Percentiles rank a stretch among this genome's conserved stretches.
These are phyloP conservation scores for Stevia rebaudiana DNA, from an alignment of 140 eudicot genomes.

Conservation along the genomic window DNA sequence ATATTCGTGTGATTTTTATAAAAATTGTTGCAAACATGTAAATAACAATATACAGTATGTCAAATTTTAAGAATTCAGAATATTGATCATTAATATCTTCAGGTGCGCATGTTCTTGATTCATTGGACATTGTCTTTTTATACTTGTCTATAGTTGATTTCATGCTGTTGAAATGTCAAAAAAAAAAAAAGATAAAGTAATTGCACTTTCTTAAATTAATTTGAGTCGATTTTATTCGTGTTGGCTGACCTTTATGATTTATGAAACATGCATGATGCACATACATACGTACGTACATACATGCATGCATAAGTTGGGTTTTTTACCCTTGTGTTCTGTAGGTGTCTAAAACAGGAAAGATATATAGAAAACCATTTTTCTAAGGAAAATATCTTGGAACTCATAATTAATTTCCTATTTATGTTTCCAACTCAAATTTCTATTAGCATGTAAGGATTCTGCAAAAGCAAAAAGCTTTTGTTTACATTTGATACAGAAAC, in stretches of 20 bases:
- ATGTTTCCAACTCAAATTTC: slow-evolving; percentile 20
- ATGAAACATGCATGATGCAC: too few relatives aligned
- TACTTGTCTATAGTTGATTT: slow-evolving; percentile 65
- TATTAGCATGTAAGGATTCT: slow-evolving; percentile 19
- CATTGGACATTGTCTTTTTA: slow-evolving; percentile 54
- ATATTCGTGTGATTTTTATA: background rate
- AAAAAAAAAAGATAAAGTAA: background rate
- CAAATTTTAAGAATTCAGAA: too few relatives aligned
- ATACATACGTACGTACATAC: background rate
- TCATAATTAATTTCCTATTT: slow-evolving; percentile 8
- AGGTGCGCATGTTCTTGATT: slow-evolving; percentile 35
- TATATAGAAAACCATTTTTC: background rate
- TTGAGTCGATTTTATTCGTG: background rate
- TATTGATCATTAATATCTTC: slow-evolving; percentile 65
- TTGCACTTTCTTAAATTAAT: background rate
- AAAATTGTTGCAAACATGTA: background rate
- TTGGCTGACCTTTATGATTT: background rate
- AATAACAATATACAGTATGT: background rate
- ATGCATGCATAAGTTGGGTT: slow-evolving; percentile 5
- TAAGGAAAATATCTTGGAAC: slow-evolving; percentile 8
- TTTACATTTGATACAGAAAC: too few relatives aligned
- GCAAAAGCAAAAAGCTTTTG: slow-evolving; percentile 11
- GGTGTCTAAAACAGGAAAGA: slow-evolving; percentile 16
- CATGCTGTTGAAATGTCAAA: slow-evolving; percentile 42
- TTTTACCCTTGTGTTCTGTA: slow-evolving; percentile 12